Evolutionary conservation across 2,329 filamentous ascomycete genomes (phyloP).

Genomic region (Botrytis porri): DNA sequence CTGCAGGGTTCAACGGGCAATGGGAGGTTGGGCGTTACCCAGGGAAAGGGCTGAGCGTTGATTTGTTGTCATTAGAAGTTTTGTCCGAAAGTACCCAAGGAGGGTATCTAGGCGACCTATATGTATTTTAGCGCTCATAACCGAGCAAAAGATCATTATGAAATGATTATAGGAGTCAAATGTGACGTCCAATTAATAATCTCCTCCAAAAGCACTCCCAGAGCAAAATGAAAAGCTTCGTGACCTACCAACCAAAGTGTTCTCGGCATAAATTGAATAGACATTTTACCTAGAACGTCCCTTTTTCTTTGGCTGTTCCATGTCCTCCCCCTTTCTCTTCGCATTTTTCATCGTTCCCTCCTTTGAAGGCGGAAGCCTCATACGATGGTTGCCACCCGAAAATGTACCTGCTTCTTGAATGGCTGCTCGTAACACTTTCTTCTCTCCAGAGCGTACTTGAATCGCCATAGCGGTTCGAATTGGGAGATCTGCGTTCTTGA

Average conservation of each 20-base stretch:
- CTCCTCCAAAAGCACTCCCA: slow-evolving; percentile 7
- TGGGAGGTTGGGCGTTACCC: slow-evolving; percentile 35
- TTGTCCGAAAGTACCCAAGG: slow-evolving; percentile 19
- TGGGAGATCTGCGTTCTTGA: slow-evolving; percentile 37
- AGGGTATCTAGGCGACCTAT: slow-evolving; percentile 28
- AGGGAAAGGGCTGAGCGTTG: slow-evolving; percentile 32
- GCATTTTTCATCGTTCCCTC: slow-evolving; percentile 11
- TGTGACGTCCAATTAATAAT: slow-evolving; percentile 12
- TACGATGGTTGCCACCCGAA: slow-evolving; percentile 35
- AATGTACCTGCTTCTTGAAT: slow-evolving; percentile 40
- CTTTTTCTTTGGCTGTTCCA: slow-evolving; percentile 26
- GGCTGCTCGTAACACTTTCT: slow-evolving; percentile 53
- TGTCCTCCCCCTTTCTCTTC: slow-evolving; percentile 29
- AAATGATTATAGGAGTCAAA: slow-evolving; percentile 23
- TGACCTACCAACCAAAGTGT: slow-evolving; percentile 23
- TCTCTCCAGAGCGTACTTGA: slow-evolving; percentile 62
- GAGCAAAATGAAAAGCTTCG: slow-evolving; percentile 18
- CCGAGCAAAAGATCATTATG: slow-evolving; percentile 25
- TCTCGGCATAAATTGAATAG: neutral
- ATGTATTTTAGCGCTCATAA: slow-evolving; percentile 35
- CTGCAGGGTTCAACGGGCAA: slow-evolving; percentile 27
- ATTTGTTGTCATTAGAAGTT: slow-evolving; percentile 31
- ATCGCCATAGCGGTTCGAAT: slow-evolving; percentile 50
- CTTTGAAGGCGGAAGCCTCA: slow-evolving; percentile 30
- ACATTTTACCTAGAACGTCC: slow-evolving; percentile 24